phyloP scores from a whole-genome alignment of 2,329 filamentous ascomycete species.

The Paecilomyces fulvus region DNA sequence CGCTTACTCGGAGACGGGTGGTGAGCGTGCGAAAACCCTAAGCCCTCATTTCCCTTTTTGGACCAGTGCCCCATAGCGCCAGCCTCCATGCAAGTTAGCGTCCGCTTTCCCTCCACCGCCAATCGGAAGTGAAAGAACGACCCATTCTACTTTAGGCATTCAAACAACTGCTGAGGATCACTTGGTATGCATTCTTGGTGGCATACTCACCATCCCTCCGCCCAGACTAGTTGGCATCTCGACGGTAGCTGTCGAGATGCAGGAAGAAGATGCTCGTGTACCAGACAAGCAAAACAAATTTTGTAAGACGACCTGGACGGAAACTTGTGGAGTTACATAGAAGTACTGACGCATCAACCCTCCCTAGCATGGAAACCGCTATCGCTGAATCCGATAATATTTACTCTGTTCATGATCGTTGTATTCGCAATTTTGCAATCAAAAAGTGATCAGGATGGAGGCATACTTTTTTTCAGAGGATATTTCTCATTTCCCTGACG shows the following conservation, averaged over 20 bases:
- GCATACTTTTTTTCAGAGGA: slow-evolving; percentile 32
- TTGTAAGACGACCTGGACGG: too few relatives aligned
- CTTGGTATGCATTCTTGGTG: background rate
- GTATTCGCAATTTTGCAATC: slow-evolving; percentile 40
- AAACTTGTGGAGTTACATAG: too few relatives aligned
- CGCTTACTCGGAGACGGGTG: slow-evolving; percentile 27
- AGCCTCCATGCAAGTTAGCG: background rate
- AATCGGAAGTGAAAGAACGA: slow-evolving; percentile 1
- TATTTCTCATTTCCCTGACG: slow-evolving; percentile 29
- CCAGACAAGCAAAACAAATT: too few relatives aligned
- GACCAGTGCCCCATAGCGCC: background rate
- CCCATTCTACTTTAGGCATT: background rate
- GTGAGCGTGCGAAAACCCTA: slow-evolving; percentile 26
- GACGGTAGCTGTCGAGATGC: too few relatives aligned
- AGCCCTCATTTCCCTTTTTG: slow-evolving; percentile 22
- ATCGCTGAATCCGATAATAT: slow-evolving; percentile 24
- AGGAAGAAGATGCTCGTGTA: too few relatives aligned
- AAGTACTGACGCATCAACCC: too few relatives aligned
- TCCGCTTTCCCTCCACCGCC: slow-evolving; percentile 2
- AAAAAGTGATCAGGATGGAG: slow-evolving; percentile 34
- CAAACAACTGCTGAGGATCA: background rate
- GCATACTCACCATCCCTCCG: background rate
- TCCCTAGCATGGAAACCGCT: slow-evolving; percentile 37
- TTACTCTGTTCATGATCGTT: slow-evolving; percentile 34
- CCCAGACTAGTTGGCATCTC: too few relatives aligned